Evolutionary conservation across 495 filamentous ascomycete genomes (phyloP).

Genomic region (Penicillium pulvis): DNA sequence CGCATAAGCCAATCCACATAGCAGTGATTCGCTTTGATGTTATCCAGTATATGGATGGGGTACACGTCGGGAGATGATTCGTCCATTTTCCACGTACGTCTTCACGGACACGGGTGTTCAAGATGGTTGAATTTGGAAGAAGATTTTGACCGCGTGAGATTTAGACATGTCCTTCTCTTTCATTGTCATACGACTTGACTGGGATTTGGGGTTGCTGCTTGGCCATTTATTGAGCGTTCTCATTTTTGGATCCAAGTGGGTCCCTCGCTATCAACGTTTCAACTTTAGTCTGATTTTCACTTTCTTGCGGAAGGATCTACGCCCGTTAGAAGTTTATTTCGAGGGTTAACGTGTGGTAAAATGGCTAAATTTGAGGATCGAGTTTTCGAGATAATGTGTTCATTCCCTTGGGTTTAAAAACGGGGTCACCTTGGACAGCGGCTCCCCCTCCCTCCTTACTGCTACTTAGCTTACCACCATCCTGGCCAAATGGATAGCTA

Average conservation of each 20-base stretch:
- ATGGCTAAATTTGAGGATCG: too few relatives aligned
- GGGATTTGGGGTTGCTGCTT: background rate
- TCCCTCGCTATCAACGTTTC: background rate
- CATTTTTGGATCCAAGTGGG: background rate
- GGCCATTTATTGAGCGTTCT: background rate
- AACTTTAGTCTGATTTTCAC: background rate
- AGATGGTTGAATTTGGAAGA: background rate
- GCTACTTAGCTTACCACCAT: too few relatives aligned
- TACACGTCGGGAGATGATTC: slow-evolving; percentile 12
- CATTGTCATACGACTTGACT: background rate
- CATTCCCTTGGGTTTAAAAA: too few relatives aligned
- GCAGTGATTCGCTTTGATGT: slow-evolving; percentile 13
- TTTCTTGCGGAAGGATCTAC: too few relatives aligned
- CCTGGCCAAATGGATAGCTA: too few relatives aligned
- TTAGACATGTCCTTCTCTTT: background rate
- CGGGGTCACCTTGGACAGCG: too few relatives aligned
- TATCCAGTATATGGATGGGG: slow-evolving; percentile 21
- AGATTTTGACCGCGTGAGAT: too few relatives aligned
- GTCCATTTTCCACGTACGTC: background rate
- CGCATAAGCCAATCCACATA: slow-evolving; percentile 28
- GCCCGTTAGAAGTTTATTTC: too few relatives aligned
- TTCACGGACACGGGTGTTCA: background rate
- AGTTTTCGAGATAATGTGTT: too few relatives aligned
- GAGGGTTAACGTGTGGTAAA: too few relatives aligned
- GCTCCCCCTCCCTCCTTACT: too few relatives aligned